phyloP scores from a whole-genome alignment of 306 rosid genomes.

The Rubus idaeus region DNA sequence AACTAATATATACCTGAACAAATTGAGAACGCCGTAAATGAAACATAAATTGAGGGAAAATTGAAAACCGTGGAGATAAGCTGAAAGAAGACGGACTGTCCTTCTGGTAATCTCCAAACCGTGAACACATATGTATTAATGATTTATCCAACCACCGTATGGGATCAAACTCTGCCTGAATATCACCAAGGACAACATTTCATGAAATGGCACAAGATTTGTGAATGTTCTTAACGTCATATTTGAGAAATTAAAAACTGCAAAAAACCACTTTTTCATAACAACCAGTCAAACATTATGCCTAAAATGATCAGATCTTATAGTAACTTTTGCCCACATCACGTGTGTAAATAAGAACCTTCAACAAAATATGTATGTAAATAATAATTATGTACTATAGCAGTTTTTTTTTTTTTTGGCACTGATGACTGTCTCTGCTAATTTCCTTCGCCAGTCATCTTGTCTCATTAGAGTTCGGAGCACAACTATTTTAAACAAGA shows the following conservation, averaged over 20 bases:
- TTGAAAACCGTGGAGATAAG: conserved; percentile 92
- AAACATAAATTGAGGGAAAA: conserved; percentile 95
- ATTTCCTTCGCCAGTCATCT: not conserved
- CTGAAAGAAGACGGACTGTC: conserved; percentile 85
- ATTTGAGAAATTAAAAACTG: not conserved
- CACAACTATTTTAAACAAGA: not conserved
- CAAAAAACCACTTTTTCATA: not conserved
- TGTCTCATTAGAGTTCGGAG: not conserved
- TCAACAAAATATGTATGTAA: not conserved
- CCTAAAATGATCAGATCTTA: not conserved
- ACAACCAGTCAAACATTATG: not conserved
- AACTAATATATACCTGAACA: conserved; percentile 71
- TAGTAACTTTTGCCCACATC: not conserved
- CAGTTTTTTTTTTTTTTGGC: not conserved
- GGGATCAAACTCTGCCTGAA: conserved; percentile 98
- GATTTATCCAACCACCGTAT: conserved; percentile 98
- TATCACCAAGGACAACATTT: conserved; percentile 24
- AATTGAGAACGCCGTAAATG: conserved; percentile 94
- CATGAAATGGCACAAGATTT: conserved; percentile 26
- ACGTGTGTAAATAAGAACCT: not conserved
- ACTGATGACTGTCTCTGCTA: not conserved
- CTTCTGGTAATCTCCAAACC: conserved; percentile 90
- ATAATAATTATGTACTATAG: not conserved
- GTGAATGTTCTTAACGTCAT: conserved; percentile 2
- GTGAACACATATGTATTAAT: conserved; percentile 83